These are phyloP conservation scores for Calonectria pauciramosa DNA, from an alignment of 2,329 filamentous ascomycete species.

Conservation along the genomic window DNA sequence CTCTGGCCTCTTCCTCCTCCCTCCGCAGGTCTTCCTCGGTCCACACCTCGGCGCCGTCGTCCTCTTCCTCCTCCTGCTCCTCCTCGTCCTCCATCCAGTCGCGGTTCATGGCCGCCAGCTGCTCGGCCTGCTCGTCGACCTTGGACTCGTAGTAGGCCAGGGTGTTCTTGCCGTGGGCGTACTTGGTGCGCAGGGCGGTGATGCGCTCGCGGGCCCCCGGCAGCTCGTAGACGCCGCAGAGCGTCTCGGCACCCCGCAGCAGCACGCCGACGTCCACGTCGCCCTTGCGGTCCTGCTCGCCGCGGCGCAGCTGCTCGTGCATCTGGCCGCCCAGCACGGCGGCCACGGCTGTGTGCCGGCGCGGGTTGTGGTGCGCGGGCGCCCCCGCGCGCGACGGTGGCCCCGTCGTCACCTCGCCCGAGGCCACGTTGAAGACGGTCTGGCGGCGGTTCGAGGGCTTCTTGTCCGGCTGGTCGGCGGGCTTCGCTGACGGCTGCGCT, in stretches of 20 bases:
- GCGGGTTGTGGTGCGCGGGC: constrained; percentile 58
- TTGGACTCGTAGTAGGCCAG: constrained; percentile 84
- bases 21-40: constrained; percentile 77
- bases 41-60: constrained; percentile 63
- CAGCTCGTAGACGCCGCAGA: constrained; percentile 89
- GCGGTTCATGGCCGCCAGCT: constrained; percentile 81
- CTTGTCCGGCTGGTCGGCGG: constrained; percentile 55
- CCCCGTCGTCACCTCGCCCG: constrained; percentile 72
- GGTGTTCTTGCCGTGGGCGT: constrained; percentile 79
- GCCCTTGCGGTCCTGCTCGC: constrained; percentile 65
- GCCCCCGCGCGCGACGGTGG: constrained; percentile 61
- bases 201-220: constrained; percentile 85
- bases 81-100: constrained; percentile 70
- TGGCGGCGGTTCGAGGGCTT: constrained; percentile 64
- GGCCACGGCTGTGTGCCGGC: constrained; percentile 86
- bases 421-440: constrained; percentile 76
- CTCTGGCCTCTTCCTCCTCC: constrained; percentile 76
- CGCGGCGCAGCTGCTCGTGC: constrained; percentile 80
- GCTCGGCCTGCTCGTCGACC: constrained; percentile 81
- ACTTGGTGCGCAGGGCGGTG: constrained; percentile 76
- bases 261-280: constrained; percentile 91
- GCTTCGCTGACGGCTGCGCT: constrained; percentile 44
- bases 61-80: constrained; percentile 65
- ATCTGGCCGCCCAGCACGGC: constrained; percentile 90
- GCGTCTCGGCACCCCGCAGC: constrained; percentile 88